Conservation (phyloP, 768 basidiomycete species). For the Mycena vulgaris region DNA sequence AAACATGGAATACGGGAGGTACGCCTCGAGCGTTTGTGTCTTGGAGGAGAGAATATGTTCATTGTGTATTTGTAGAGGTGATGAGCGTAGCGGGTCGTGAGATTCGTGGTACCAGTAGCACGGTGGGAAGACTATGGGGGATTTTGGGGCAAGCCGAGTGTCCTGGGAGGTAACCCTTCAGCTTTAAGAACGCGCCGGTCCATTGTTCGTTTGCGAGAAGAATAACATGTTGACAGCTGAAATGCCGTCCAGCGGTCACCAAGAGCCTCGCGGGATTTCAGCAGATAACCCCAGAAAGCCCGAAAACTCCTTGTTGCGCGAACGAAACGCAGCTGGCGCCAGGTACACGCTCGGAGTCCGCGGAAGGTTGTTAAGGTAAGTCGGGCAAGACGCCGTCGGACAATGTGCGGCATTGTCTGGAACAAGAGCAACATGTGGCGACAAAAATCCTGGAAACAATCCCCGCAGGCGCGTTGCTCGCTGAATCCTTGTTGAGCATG, state of each 20-base stretch:
- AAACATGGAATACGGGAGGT: neutral
- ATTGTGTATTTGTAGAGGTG: neutral
- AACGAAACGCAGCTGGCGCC: neutral
- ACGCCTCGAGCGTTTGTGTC: conserved; percentile 11
- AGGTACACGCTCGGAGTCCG: neutral
- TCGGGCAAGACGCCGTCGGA: conserved; percentile 20
- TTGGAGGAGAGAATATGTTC: conserved; percentile 14
- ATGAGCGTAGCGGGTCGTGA: conserved; percentile 12
- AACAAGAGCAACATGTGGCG: conserved; percentile 12
- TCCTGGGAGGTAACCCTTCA: no score
- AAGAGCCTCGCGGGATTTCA: neutral
- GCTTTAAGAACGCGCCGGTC: neutral
- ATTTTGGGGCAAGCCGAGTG: conserved; percentile 18
- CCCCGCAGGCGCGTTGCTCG: neutral
- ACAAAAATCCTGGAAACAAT: neutral
- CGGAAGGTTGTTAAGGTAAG: conserved; percentile 8
- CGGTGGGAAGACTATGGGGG: neutral
- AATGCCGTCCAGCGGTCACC: conserved; percentile 13
- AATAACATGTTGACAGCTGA: neutral
- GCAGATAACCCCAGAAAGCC: neutral
- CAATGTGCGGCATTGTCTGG: conserved; percentile 6
- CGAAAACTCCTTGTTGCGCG: neutral
- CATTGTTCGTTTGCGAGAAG: conserved; percentile 9
- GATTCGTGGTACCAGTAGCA: conserved; percentile 22
- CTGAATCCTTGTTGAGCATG: neutral